Evolutionary conservation across 2,329 filamentous ascomycete genomes (phyloP), one percentile per base, ranked within the genome.

Genomic region (Aspergillus thermomutatus): DNA sequence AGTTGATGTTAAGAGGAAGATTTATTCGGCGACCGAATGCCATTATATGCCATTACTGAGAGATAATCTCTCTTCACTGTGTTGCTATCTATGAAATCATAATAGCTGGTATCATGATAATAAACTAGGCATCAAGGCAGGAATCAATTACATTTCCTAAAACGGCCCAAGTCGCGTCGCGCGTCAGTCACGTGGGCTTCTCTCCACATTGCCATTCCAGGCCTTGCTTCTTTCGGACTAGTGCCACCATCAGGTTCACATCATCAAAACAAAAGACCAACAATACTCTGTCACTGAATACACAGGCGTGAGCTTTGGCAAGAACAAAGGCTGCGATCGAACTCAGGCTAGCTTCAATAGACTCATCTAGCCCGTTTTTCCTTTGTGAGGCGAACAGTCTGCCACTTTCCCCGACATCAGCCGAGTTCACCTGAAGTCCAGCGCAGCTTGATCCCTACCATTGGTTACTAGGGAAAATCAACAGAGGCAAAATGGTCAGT

Each of bases 141-240:
- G n/a, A 55, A 43, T 49, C 51, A 60, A 64, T 66, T 57, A 61
- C 50, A 60, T 47, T 63, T 63, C 64, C 64, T 56, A 61, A 66
- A 66, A 66, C 64, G 64, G n/a, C n/a, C n/a, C 64, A 61, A 5
- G 10, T 48, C 19, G 3, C 10, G 10, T 8, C n/a, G 37, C 64
- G 64, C 55, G 60, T 49, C 26, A 28, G 34, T 53, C 63, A 64
- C 60, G 53, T 65, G 64, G 47, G 9, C 0, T 0, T 21, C 54
- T 40, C 14, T 52, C 43, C 52, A 28, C 37, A 31, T 37, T 28
- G 51, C 34, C 52, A 54, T 47, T 45, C 21, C 8, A 4, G 31
- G 8, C 54, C 50, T 31, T 9, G 49, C 53, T 10, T 25, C 5
- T 25, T 23, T 17, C 17, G 60, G 58, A 1, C 56, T 64, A 64